These are phyloP conservation scores for Capronia coronata DNA, from an alignment of 2,329 filamentous ascomycete genomes.

Conservation along the genomic window DNA sequence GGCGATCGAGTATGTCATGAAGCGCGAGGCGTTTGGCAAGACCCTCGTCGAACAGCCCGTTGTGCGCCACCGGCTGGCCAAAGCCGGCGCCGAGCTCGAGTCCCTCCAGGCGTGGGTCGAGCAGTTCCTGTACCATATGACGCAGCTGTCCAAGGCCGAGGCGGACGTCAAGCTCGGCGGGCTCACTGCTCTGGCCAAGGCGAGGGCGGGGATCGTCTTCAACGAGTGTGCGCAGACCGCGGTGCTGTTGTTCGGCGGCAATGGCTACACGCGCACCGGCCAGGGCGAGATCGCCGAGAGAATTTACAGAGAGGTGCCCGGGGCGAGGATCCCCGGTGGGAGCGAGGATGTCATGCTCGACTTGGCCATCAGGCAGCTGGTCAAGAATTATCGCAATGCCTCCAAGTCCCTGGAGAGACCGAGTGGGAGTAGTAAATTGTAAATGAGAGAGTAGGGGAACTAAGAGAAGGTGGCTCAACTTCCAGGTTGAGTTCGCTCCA, in stretches of 20 bases:
- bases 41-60: slow-evolving; percentile 67
- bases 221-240: slow-evolving; percentile 65
- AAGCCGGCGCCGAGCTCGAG: slow-evolving; percentile 62
- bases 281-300: slow-evolving; percentile 65
- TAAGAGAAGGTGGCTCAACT: background rate
- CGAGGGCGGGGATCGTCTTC: slow-evolving; percentile 63
- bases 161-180: slow-evolving; percentile 55
- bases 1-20: slow-evolving; percentile 58
- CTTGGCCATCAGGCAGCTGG: slow-evolving; percentile 60
- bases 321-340: slow-evolving; percentile 58
- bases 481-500: too few species aligned
- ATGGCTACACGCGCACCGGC: slow-evolving; percentile 62
- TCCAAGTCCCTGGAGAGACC: slow-evolving; percentile 20
- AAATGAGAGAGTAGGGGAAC: background rate
- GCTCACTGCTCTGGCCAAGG: slow-evolving; percentile 64
- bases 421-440: slow-evolving; percentile 26
- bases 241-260: slow-evolving; percentile 65
- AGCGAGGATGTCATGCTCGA: slow-evolving; percentile 68
- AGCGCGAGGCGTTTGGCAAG: slow-evolving; percentile 62
- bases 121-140: slow-evolving; percentile 41
- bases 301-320: slow-evolving; percentile 57
- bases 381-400: slow-evolving; percentile 54
- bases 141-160: slow-evolving; percentile 48
- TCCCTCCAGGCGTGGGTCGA: slow-evolving; percentile 63
- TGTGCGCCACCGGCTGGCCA: slow-evolving; percentile 65